Evolutionary conservation across 1,139 yeast species (phyloP), one percentile per base, ranked within the genome.

Genomic region (Candida sanyaensis): DNA sequence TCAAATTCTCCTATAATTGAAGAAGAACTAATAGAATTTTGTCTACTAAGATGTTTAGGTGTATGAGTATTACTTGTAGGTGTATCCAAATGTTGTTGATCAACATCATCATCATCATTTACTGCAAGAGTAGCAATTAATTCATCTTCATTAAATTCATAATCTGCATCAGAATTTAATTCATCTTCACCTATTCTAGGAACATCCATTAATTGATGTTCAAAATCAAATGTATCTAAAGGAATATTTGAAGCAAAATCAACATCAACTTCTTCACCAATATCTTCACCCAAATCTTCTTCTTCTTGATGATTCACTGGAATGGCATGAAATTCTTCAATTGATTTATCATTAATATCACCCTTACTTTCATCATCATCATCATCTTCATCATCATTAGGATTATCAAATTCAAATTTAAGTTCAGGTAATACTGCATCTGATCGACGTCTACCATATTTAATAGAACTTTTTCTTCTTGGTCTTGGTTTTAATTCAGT

Each of bases 101-200:
- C 68, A 53, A 80, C 84, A 38, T 78, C 78, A 33, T 76, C 66
- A 54, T 82, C 87, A 53, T 81, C 80, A 57, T 84, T 88, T 23
- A 84, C 87, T 55, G 84, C 87, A 44, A 83, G 69, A 0, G 90
- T 84, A 39, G 86, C 86, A 48, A 86, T 75, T 50, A 86, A 73
- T 53, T 84, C 88, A 56, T 85, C 86, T 57, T 84, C 87, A 61
- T 86, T 91, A 52, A 86, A 81, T 58, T 85, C 89, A 59, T 84
- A 80, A 58, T 81, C 86, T 9, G 80, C 88, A 50, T 85, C 91
- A 0, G 90, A 83, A 54, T 79, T 75, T 30, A 79, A 59, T 43
- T 80, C 85, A 32, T 75, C 79, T 17, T 78, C 83, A 44, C 73
- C 71, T 50, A 80, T 67, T 51, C 74, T 76, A 2, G 85, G 84